Base-by-base conservation (phyloP, 2,329 filamentous ascomycete species). In the Paecilomyces variotii region DNA sequence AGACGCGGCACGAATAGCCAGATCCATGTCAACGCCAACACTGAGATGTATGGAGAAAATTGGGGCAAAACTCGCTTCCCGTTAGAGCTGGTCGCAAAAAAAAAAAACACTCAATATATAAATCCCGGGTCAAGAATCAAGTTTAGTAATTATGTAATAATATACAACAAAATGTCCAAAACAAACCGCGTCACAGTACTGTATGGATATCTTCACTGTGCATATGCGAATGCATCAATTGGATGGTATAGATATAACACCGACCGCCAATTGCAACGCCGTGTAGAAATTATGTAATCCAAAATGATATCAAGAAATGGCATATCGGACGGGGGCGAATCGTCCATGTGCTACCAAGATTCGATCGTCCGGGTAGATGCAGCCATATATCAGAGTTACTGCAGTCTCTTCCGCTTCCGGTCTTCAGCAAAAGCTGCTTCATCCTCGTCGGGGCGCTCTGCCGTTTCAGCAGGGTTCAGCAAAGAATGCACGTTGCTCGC, bases 401-500 rank as follows among this genome's bases (percentile, higher is more conserved):
- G 72, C 61, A 83, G 60, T 65, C 82, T 74, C 74, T 86, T 86
- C 63, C 84, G 78, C 74, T 87, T 87, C 60, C 85, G 77, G 59
- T 87, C 84, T 24, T 86, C 84, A 54, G 74, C 72, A 57, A 79
- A 77, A 26, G 62, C 57, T 52, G 79, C 76, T 59, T 85, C 79
- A 59, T 88, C 85, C 68, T 87, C 85, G 53, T 86, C 85, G 24
- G 84, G 82, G 59, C 84, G 74, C 70, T 88, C 86, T 1, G 82
- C 83, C 0, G 86, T 88, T 63, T 87, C 85, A 12, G 86, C 84
- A 4, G 86, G 87, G 64, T 89, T 89, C 0, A 89, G 77, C 26
- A 89, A 72, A 4, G 82, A 85, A 68, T 87, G 84, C 25, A 87
- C 83, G 64, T 86, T 88, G 64, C 85, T 87, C 5, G 86, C 86